Evolutionary conservation across 73 alveolate species (phyloP).

Genomic region (Strombidium stylifer): DNA sequence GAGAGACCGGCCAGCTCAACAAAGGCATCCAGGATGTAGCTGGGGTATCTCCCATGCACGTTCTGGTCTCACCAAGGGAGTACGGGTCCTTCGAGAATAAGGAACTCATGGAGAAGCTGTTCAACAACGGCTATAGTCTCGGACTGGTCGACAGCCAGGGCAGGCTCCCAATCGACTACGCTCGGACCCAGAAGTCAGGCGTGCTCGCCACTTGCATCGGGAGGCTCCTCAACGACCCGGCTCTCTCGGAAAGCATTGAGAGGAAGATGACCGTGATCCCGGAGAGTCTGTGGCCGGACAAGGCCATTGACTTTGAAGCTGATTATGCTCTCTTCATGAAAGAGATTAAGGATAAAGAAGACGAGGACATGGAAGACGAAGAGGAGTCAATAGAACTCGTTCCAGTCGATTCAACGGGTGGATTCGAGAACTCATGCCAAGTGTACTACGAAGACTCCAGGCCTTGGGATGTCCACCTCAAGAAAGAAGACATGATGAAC

Average conservation of each 20-base stretch:
- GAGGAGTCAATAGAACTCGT: no score
- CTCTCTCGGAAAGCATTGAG: not conserved
- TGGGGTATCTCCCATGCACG: constrained; percentile 81
- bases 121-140: constrained; percentile 54
- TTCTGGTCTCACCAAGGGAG: constrained; percentile 65
- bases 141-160: constrained; percentile 59
- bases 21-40: constrained; percentile 62
- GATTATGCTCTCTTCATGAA: constrained; percentile 83
- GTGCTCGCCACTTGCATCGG: constrained; percentile 59
- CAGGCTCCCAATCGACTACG: constrained; percentile 75
- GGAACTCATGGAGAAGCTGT: constrained; percentile 62
- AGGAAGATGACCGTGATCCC: not conserved
- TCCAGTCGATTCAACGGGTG: constrained; percentile 74
- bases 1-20: no score
- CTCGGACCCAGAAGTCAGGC: constrained; percentile 64
- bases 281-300: not conserved
- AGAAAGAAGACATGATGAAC: not conserved
- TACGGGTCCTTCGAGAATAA: constrained; percentile 90
- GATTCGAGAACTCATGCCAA: constrained; percentile 64
- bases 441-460: constrained; percentile 69
- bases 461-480: not conserved
- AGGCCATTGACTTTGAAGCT: constrained; percentile 59
- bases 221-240: not conserved
- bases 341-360: constrained; percentile 40
- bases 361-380: constrained; percentile 35